Conservation (phyloP, 2,329 filamentous ascomycete genomes). For the Colletotrichum spaethianum region DNA sequence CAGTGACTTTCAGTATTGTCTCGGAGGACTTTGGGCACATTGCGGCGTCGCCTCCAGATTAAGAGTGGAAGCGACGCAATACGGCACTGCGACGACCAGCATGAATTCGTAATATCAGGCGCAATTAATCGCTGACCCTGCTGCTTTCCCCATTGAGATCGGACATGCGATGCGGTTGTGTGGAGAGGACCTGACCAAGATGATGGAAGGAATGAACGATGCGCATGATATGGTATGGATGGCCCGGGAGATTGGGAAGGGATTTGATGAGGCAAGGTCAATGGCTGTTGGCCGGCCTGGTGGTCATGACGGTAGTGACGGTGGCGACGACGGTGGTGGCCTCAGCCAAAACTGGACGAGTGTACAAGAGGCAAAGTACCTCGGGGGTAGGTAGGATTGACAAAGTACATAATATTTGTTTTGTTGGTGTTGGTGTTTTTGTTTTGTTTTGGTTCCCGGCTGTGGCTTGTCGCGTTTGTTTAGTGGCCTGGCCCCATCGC, state of each 20-base stretch:
- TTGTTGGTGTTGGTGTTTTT: slow-evolving; percentile 27
- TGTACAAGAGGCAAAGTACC: slow-evolving; percentile 5
- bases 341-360: slow-evolving; percentile 11
- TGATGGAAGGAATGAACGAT: slow-evolving; percentile 18
- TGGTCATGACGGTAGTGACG: slow-evolving; percentile 22
- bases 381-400: slow-evolving; percentile 3
- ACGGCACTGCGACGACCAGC: slow-evolving; percentile 11
- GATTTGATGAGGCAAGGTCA: slow-evolving; percentile 26
- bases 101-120: slow-evolving; percentile 37
- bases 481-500: slow-evolving; percentile 34
- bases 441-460: slow-evolving; percentile 40
- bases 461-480: slow-evolving; percentile 42
- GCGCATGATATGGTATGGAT: slow-evolving; percentile 11
- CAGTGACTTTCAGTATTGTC: not conserved
- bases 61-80: slow-evolving; percentile 16
- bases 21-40: slow-evolving; percentile 2
- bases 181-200: slow-evolving; percentile 3
- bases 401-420: slow-evolving; percentile 19
- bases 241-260: slow-evolving; percentile 28
- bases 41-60: slow-evolving; percentile 11
- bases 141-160: slow-evolving; percentile 14
- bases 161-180: slow-evolving; percentile 1
- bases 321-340: slow-evolving; percentile 24
- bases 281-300: slow-evolving; percentile 16
- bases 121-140: slow-evolving; percentile 34